Percentiles rank a stretch among this genome's conserved stretches.
Conservation (phyloP, 805 yeast species). For the Wickerhamomyces queroliae region DNA sequence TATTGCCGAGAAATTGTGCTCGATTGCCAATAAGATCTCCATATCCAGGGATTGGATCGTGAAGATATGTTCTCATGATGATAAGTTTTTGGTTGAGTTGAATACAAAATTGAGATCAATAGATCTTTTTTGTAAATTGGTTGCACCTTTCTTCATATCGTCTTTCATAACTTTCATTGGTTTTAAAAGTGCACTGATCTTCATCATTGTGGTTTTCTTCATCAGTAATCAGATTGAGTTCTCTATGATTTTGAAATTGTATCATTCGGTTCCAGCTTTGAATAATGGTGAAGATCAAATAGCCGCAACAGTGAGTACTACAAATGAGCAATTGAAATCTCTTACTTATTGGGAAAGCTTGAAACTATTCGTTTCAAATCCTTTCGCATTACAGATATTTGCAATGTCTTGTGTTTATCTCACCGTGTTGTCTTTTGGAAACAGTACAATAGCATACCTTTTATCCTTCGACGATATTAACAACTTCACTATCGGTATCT, state of each 20-base stretch:
- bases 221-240: conserved; percentile 28
- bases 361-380: conserved; percentile 20
- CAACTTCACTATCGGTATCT: conserved; percentile 25
- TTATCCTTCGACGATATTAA: conserved; percentile 24
- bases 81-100: conserved; percentile 18
- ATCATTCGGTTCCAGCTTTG: conserved; percentile 24
- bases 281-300: conserved; percentile 5
- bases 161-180: conserved; percentile 21
- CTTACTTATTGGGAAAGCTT: conserved; percentile 7
- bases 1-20: conserved; percentile 27
- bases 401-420: conserved; percentile 25
- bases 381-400: conserved; percentile 25
- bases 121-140: conserved; percentile 30
- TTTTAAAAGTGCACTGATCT: conserved; percentile 20
- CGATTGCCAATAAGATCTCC: conserved; percentile 30
- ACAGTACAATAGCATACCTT: conserved; percentile 30
- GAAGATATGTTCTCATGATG: conserved; percentile 25
- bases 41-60: conserved; percentile 37
- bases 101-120: conserved; percentile 32
- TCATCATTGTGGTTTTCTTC: conserved; percentile 23
- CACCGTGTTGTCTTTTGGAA: conserved; percentile 34
- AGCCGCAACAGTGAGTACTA: not conserved
- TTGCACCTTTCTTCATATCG: conserved; percentile 32
- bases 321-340: conserved; percentile 3
- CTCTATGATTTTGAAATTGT: conserved; percentile 27